Evolutionary conservation across 73 alveolate genomes (phyloP).

Genomic region (Blepharisma stoltei): DNA sequence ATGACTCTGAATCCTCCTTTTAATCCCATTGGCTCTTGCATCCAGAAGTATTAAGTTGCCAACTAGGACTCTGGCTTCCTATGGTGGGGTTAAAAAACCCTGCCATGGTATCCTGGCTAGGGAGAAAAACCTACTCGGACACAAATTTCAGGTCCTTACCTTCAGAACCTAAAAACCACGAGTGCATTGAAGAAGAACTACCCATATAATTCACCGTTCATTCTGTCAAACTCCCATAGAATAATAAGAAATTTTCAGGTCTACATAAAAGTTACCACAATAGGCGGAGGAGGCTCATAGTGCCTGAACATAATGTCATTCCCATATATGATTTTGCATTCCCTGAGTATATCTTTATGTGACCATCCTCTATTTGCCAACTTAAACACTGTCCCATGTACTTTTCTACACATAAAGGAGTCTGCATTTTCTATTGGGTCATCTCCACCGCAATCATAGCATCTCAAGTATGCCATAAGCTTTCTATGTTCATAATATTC

Average conservation of each 20-base stretch:
- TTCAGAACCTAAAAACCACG: too few species aligned
- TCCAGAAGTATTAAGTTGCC: too few species aligned
- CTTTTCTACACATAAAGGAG: constrained; percentile 24
- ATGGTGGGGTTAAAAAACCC: too few species aligned
- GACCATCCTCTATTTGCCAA: constrained; percentile 26
- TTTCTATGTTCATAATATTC: not conserved
- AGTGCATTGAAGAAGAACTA: too few species aligned
- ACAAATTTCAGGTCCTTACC: too few species aligned
- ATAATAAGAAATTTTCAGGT: not conserved
- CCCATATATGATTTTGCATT: constrained; percentile 26
- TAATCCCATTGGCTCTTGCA: too few species aligned
- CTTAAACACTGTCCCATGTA: not conserved
- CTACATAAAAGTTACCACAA: not conserved
- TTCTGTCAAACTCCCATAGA: not conserved
- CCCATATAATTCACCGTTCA: too few species aligned
- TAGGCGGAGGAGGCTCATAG: not conserved
- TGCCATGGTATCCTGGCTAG: too few species aligned
- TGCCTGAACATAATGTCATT: constrained; percentile 7
- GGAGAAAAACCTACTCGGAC: too few species aligned
- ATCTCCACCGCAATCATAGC: constrained; percentile 21
- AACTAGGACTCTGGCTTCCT: too few species aligned
- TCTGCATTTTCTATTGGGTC: constrained; percentile 12
- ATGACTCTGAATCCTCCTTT: too few species aligned
- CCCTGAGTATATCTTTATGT: constrained; percentile 24
- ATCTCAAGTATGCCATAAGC: constrained; percentile 12